These are phyloP conservation scores for Phytophthora pluvialis DNA, from an alignment of 352 stramenopile species.

Conservation along the genomic window DNA sequence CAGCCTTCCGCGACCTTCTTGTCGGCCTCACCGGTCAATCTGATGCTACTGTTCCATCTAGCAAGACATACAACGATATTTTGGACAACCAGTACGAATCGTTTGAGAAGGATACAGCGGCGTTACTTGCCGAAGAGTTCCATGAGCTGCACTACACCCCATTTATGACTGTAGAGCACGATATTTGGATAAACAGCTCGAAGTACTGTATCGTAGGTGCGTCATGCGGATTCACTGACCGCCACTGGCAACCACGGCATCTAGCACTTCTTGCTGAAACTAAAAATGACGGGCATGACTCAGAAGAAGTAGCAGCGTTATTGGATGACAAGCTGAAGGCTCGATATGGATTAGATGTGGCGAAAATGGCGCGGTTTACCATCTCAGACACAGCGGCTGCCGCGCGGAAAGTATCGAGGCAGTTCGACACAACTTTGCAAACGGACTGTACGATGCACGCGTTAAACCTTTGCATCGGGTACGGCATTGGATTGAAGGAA, in stretches of 20 bases:
- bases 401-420: constrained; percentile 1
- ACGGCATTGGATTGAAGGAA: constrained; percentile 7
- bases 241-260: not conserved
- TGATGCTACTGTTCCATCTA: constrained; percentile 1
- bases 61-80: constrained; percentile 15
- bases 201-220: constrained; percentile 9
- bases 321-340: no score
- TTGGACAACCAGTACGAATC: not conserved
- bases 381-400: constrained; percentile 10
- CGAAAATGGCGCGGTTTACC: constrained; percentile 2
- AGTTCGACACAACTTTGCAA: constrained; percentile 8
- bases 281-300: constrained; percentile 23
- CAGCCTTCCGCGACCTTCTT: constrained; percentile 5
- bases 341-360: no score
- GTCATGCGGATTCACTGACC: constrained; percentile 5
- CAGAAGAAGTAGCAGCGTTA: no score
- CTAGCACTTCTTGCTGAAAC: not conserved
- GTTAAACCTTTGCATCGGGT: constrained; percentile 9
- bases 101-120: not conserved
- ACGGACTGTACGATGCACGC: constrained; percentile 5
- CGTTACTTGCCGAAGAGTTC: not conserved
- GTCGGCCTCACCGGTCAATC: not conserved
- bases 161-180: constrained; percentile 12
- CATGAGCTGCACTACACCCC: constrained; percentile 1
- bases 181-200: constrained; percentile 6